Evolutionary conservation across 441 rosid species (phyloP).

Genomic region (Eruca vesicaria): DNA sequence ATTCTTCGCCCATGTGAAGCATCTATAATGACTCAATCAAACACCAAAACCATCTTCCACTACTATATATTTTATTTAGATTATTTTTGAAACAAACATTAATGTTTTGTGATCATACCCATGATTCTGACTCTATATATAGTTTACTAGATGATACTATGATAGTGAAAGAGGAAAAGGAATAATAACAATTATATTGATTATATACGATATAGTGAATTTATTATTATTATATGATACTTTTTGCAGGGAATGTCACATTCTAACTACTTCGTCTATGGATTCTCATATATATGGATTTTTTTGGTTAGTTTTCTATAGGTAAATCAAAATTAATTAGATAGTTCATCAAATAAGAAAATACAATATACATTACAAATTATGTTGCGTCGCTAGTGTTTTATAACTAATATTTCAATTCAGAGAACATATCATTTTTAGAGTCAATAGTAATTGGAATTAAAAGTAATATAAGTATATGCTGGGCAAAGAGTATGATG

Average conservation of each 20-base stretch:
- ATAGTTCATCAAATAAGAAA: background rate
- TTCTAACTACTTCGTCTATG: background rate
- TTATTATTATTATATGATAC: no score
- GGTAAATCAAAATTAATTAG: background rate
- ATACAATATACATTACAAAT: no score
- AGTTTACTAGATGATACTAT: background rate
- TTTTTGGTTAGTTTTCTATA: background rate
- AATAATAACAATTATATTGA: background rate
- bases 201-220: background rate
- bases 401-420: background rate
- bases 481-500: slow-evolving; percentile 27
- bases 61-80: background rate
- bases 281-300: background rate
- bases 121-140: slow-evolving; percentile 19
- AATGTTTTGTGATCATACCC: slow-evolving; percentile 10
- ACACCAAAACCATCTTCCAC: slow-evolving; percentile 17
- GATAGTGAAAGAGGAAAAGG: background rate
- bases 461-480: background rate
- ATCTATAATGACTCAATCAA: slow-evolving; percentile 41
- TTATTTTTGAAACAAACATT: slow-evolving; percentile 16
- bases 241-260: background rate
- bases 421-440: slow-evolving; percentile 1
- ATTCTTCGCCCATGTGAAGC: slow-evolving; percentile 59
- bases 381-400: background rate
- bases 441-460: background rate